Evolutionary conservation across 148 eudicot genomes (phyloP).

Genomic region (Fagopyrum esculentum): DNA sequence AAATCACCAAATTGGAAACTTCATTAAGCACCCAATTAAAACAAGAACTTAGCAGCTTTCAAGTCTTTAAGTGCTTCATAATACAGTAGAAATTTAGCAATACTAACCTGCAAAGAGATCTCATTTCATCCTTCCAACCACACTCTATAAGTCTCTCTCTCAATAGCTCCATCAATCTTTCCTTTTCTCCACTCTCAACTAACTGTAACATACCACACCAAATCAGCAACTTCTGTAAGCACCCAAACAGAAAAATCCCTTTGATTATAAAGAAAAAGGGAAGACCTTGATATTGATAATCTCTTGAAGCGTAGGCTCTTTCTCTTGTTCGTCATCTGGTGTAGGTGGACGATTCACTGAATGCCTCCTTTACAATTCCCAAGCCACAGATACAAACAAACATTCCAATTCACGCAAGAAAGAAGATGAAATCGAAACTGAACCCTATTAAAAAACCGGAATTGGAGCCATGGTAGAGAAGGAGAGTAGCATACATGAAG

Average conservation of each 20-base stretch:
- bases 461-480: slow-evolving; percentile 5
- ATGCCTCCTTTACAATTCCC: slow-evolving; percentile 37
- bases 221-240: slow-evolving; percentile 13
- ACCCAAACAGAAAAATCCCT: neutral
- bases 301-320: slow-evolving; percentile 55
- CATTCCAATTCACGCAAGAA: neutral
- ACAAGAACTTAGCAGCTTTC: neutral
- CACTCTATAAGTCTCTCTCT: slow-evolving; percentile 62
- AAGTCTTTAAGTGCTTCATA: neutral
- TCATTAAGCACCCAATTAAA: too few species aligned
- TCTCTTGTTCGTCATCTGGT: slow-evolving; percentile 61
- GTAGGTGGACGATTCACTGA: slow-evolving; percentile 85
- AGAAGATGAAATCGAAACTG: neutral
- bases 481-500: neutral
- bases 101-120: slow-evolving; percentile 34
- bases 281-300: slow-evolving; percentile 53
- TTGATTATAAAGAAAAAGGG: neutral
- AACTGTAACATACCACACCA: slow-evolving; percentile 27
- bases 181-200: slow-evolving; percentile 70
- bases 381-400: slow-evolving; percentile 4
- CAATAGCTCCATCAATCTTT: slow-evolving; percentile 59
- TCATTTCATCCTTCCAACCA: slow-evolving; percentile 57
- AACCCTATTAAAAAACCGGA: neutral
- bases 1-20: neutral
- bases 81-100: too few species aligned